phyloP scores from a whole-genome alignment of 2,329 filamentous ascomycete genomes.

The Nigrospora sphaerica region DNA sequence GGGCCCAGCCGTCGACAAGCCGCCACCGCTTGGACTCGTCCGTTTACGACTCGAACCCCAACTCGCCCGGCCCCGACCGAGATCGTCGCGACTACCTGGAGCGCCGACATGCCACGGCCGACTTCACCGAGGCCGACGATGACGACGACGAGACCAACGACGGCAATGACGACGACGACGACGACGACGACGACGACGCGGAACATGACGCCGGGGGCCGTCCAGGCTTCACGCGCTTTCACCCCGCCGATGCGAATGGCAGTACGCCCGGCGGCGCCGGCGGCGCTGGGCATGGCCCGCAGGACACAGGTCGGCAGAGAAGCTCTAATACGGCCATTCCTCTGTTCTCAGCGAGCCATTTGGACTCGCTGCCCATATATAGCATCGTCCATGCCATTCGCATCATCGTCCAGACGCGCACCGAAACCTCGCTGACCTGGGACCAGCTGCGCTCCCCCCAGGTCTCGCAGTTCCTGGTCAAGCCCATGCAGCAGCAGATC shows the following conservation, averaged over 20 bases:
- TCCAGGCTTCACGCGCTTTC: conserved; percentile 20
- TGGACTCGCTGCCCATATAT: conserved; percentile 88
- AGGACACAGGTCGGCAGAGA: conserved; percentile 19
- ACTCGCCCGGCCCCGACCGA: conserved; percentile 17
- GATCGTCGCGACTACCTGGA: conserved; percentile 24
- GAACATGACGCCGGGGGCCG: conserved; percentile 14
- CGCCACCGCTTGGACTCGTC: conserved; percentile 15
- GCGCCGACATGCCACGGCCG: conserved; percentile 50
- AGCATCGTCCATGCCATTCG: conserved; percentile 85
- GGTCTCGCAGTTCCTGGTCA: conserved; percentile 89
- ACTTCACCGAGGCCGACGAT: conserved; percentile 59
- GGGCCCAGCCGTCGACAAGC: conserved; percentile 3
- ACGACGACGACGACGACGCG: conserved; percentile 14
- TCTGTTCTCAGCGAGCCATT: conserved; percentile 71
- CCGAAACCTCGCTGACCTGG: conserved; percentile 89
- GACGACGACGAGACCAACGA: conserved; percentile 36
- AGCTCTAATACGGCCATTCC: conserved; percentile 45
- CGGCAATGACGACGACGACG: conserved; percentile 20
- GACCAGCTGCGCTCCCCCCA: conserved; percentile 94
- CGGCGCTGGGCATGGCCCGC: neutral
- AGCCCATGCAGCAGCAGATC: conserved; percentile 90
- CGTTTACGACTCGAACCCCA: conserved; percentile 14
- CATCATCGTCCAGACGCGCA: conserved; percentile 73
- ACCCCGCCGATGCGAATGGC: conserved; percentile 22
- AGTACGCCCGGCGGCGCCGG: too few species aligned